Conservation (phyloP, 2,329 filamentous ascomycete species). For the Penicillium palitans region DNA sequence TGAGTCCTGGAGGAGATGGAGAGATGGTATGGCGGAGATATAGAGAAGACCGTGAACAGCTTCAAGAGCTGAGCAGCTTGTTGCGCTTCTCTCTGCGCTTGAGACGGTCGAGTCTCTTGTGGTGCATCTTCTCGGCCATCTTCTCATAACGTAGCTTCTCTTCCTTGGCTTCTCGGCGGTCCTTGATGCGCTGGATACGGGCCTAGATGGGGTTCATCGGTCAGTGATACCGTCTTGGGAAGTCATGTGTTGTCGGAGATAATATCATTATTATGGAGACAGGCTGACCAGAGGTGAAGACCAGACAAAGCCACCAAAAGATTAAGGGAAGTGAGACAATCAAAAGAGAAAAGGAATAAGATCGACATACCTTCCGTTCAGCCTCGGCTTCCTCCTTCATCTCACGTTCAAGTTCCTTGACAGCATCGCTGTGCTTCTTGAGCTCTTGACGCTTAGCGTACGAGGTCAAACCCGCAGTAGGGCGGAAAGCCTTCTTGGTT, state of each 20-base stretch:
- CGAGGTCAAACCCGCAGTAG: slow-evolving; percentile 71
- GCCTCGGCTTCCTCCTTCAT: slow-evolving; percentile 94
- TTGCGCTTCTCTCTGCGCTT: slow-evolving; percentile 95
- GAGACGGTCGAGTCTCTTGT: slow-evolving; percentile 86
- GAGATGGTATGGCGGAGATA: slow-evolving; percentile 9
- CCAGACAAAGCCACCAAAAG: not conserved
- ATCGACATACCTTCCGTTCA: slow-evolving; percentile 68
- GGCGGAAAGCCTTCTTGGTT: slow-evolving; percentile 81
- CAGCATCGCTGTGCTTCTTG: slow-evolving; percentile 68
- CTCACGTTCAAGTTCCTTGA: slow-evolving; percentile 91
- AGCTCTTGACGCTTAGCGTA: slow-evolving; percentile 75
- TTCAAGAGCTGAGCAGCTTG: slow-evolving; percentile 48
- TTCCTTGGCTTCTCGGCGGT: slow-evolving; percentile 83
- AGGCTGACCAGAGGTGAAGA: not conserved
- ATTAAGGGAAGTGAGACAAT: not conserved
- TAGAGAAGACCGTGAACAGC: slow-evolving; percentile 6
- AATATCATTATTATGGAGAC: not conserved
- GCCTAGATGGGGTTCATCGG: slow-evolving; percentile 51
- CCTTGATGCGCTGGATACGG: slow-evolving; percentile 76
- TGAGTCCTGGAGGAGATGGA: slow-evolving; percentile 3
- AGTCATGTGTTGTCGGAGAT: not conserved
- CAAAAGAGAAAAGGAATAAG: not conserved
- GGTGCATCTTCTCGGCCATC: slow-evolving; percentile 97
- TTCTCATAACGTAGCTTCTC: slow-evolving; percentile 91
- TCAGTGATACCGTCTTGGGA: slow-evolving; percentile 9